Evolutionary conservation across 768 basidiomycete species (phyloP).

Genomic region (Tephrocybe sp.): DNA sequence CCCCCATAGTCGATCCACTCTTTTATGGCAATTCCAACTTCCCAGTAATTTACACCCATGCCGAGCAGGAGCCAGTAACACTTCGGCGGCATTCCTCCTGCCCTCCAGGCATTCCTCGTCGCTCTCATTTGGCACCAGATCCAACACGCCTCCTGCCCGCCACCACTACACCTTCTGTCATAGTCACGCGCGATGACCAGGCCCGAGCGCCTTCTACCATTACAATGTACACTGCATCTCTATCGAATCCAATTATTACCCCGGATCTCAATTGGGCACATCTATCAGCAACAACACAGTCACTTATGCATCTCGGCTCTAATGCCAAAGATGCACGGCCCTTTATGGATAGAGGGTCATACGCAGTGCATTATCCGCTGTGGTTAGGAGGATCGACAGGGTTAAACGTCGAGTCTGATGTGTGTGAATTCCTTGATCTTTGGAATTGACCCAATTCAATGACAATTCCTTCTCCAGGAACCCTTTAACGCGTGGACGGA

Average conservation of each 20-base stretch:
- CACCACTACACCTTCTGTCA: not conserved
- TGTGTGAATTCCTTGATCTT: not conserved
- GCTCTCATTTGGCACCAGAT: not conserved
- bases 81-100: slow-evolving; percentile 5
- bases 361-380: not conserved
- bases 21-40: too few species aligned
- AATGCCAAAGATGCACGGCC: slow-evolving; percentile 4
- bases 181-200: slow-evolving; percentile 2
- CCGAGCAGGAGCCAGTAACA: too few species aligned
- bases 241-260: slow-evolving; percentile 2
- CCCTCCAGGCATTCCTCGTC: slow-evolving; percentile 4
- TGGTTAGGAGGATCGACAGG: not conserved
- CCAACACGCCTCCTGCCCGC: not conserved
- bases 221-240: not conserved
- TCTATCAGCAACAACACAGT: not conserved
- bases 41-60: too few species aligned
- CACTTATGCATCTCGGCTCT: not conserved
- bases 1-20: too few species aligned
- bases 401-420: not conserved
- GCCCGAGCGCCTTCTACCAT: not conserved
- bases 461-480: too few species aligned
- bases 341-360: not conserved
- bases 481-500: slow-evolving; percentile 2
- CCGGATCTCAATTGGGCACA: not conserved
- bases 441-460: too few species aligned